A percentile compares a stretch with the other conserved stretches of the same genome.
phyloP scores from a whole-genome alignment of 495 filamentous ascomycete genomes.

The Penicillium riverlandense region DNA sequence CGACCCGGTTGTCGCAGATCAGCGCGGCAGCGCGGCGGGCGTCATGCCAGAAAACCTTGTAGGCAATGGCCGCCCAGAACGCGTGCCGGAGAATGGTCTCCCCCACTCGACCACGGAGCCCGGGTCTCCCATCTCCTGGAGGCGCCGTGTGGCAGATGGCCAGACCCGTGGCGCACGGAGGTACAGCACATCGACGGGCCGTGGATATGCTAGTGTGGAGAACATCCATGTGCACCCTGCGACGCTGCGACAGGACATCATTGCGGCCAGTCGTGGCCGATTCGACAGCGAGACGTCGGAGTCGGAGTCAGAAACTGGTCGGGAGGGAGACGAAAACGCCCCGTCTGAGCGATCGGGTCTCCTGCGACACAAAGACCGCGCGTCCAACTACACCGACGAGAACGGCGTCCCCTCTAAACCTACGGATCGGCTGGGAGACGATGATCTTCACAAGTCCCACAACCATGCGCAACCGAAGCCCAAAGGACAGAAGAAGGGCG shows the following conservation, averaged over 20 bases:
- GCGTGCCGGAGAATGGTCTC: constrained; percentile 32
- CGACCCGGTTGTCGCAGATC: constrained; percentile 27
- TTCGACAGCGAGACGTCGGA: constrained; percentile 43
- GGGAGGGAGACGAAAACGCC: constrained; percentile 28
- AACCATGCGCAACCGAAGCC: constrained; percentile 75
- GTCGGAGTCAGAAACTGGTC: constrained; percentile 47
- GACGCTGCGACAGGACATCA: constrained; percentile 84
- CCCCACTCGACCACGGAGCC: constrained; percentile 24
- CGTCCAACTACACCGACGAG: constrained; percentile 35
- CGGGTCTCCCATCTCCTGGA: constrained; percentile 21
- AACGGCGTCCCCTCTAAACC: constrained; percentile 8
- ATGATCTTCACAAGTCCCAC: constrained; percentile 47
- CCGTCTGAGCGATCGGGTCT: constrained; percentile 35
- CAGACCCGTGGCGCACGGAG: constrained; percentile 44
- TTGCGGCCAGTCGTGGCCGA: constrained; percentile 57
- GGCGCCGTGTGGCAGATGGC: constrained; percentile 25
- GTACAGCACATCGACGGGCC: constrained; percentile 43
- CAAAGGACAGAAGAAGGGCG: constrained; percentile 47
- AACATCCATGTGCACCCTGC: constrained; percentile 85
- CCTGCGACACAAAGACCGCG: constrained; percentile 25
- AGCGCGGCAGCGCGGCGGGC: constrained; percentile 40
- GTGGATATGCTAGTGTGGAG: constrained; percentile 49
- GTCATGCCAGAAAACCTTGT: constrained; percentile 29
- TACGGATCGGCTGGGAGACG: constrained; percentile 7
- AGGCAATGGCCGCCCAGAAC: constrained; percentile 9